Evolutionary conservation across 352 stramenopile genomes (phyloP), one percentile per base, ranked within the genome.

Genomic region (Globisporangium paroecandrum): DNA sequence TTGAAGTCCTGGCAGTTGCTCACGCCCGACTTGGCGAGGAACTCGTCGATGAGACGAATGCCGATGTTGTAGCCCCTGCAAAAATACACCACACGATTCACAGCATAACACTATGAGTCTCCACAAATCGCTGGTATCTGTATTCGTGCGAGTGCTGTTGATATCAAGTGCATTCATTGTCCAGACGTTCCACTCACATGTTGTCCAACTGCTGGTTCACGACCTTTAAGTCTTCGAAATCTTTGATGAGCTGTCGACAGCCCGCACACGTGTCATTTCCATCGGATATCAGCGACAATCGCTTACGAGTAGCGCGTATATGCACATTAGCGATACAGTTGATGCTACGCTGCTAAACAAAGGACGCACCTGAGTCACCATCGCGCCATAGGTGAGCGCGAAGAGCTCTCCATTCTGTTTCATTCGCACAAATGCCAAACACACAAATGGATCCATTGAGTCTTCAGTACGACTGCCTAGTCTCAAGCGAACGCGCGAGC

Each of bases 31-130:
- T 99, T 99, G 74, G 95, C 94, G 13, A 99, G 75, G 70, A 99
- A 99, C 76, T 99, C 97, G 75, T 99, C 97, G 22, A 99, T 94
- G 38, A 98, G 87, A 12, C 97, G 88, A 55, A 98, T 96, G 57
- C 97, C 97, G 55, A 99, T 99, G 71, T 97, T 98, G 77, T 99
- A 98, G 25, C 97, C 97, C 87, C 88, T 96, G 20, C 2, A 55
- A 0, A 55, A 46, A 46, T 32, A 32, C 27, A 32, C 27, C 27
- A 32, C 27, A 32, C 27, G 27, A 32, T 32, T 32, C 27, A 41
- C 34, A 41, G 10, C 5, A 12, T 12, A 41, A 41, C 34, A 41
- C 10, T 12, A 4, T 41, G 10, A 41, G 34, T 12, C 7, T 32
- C 34, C 34, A 41, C 34, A 12, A 9, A 41, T 41, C 10, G 8